Conservation (phyloP, 441 rosid genomes). For the Adansonia gregorii region DNA sequence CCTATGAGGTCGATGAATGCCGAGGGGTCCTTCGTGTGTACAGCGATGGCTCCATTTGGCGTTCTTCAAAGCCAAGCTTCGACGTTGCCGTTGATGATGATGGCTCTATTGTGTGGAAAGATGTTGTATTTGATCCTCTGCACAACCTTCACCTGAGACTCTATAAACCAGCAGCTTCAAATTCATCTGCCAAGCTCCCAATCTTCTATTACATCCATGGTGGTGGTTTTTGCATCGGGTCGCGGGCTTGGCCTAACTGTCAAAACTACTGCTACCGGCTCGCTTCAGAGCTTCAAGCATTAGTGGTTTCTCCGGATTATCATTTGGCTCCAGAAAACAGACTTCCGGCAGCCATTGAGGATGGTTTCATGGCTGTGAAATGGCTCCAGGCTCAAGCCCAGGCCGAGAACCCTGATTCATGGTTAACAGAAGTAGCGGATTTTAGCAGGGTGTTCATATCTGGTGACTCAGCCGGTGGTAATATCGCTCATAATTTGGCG, state of each 20-base stretch:
- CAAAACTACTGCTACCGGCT: slow-evolving; percentile 64
- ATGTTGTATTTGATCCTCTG: slow-evolving; percentile 41
- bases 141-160: slow-evolving; percentile 50
- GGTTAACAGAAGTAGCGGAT: slow-evolving; percentile 58
- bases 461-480: slow-evolving; percentile 66
- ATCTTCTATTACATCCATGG: slow-evolving; percentile 66
- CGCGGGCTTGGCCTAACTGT: slow-evolving; percentile 64
- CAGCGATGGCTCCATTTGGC: slow-evolving; percentile 62
- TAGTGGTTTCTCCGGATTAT: slow-evolving; percentile 57
- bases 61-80: slow-evolving; percentile 57
- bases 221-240: slow-evolving; percentile 71
- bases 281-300: slow-evolving; percentile 52
- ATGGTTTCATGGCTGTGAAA: slow-evolving; percentile 52
- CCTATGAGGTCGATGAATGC: slow-evolving; percentile 58
- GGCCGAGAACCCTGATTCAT: slow-evolving; percentile 42
- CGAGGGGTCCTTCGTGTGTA: slow-evolving; percentile 61
- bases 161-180: slow-evolving; percentile 47
- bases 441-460: slow-evolving; percentile 55
- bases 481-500: slow-evolving; percentile 56
- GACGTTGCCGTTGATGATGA: slow-evolving; percentile 44
- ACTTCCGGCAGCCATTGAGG: slow-evolving; percentile 65
- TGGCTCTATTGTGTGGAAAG: slow-evolving; percentile 59
- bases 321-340: slow-evolving; percentile 66
- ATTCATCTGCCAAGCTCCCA: slow-evolving; percentile 47
- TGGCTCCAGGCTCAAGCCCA: slow-evolving; percentile 60